Percentiles rank a stretch among this genome's conserved stretches.
phyloP scores from a whole-genome alignment of 371 early-diverging fungal species.

The Fennellomyces sp. region DNA sequence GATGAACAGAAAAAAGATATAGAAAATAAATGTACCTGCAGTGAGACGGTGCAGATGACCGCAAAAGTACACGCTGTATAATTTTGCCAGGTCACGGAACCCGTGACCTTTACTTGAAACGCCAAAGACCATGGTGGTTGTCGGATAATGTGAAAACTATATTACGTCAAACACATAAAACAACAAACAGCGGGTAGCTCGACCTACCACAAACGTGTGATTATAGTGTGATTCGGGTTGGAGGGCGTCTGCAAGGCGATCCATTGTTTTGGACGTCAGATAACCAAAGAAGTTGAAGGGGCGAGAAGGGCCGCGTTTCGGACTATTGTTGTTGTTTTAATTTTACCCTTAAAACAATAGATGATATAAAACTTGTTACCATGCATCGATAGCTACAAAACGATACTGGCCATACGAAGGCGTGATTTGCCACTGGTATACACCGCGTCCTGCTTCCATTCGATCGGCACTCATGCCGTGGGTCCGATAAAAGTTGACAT shows the following conservation, averaged over 20 bases:
- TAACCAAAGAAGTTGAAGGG: constrained; percentile 93
- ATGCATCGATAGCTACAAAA: constrained; percentile 87
- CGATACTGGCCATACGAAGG: constrained; percentile 74
- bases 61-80: constrained; percentile 78
- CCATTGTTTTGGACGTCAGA: constrained; percentile 76
- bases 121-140: constrained; percentile 77
- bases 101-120: constrained; percentile 59
- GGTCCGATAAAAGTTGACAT: constrained; percentile 64
- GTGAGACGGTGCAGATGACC: constrained; percentile 88
- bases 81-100: constrained; percentile 63
- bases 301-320: constrained; percentile 75
- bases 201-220: constrained; percentile 74
- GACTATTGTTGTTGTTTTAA: constrained; percentile 38
- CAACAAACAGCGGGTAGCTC: too few species aligned
- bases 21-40: constrained; percentile 45
- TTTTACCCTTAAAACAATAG: background rate
- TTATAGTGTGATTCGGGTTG: constrained; percentile 39
- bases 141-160: constrained; percentile 85
- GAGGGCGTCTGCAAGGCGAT: constrained; percentile 56
- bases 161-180: constrained; percentile 4
- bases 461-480: constrained; percentile 53
- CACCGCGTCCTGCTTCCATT: constrained; percentile 53
- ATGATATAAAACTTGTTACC: constrained; percentile 54
- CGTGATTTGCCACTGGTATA: constrained; percentile 60
- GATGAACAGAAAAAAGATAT: too few species aligned